Evolutionary conservation across 352 stramenopile genomes (phyloP).

Genomic region (Globisporangium polare): DNA sequence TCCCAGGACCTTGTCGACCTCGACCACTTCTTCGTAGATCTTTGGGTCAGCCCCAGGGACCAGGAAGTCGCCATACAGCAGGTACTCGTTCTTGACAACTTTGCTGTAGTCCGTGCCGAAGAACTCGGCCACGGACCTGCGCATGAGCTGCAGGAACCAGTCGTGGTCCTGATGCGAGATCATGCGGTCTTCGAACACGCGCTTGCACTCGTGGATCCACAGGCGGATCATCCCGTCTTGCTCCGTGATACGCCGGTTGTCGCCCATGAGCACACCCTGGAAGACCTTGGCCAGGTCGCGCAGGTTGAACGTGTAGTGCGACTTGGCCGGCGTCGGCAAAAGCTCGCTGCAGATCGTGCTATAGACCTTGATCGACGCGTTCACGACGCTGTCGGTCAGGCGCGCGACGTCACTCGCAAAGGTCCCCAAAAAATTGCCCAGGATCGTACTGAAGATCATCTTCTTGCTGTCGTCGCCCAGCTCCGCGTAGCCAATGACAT

Average conservation of each 20-base stretch:
- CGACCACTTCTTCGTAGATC: constrained; percentile 86
- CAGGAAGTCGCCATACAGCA: constrained; percentile 81
- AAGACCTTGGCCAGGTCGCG: constrained; percentile 94
- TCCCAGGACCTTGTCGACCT: constrained; percentile 80
- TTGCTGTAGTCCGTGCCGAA: constrained; percentile 84
- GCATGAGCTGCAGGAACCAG: constrained; percentile 86
- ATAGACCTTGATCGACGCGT: constrained; percentile 88
- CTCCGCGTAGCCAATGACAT: constrained; percentile 91
- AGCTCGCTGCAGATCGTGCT: constrained; percentile 88
- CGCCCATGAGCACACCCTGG: constrained; percentile 88
- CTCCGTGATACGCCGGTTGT: constrained; percentile 65
- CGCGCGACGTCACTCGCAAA: constrained; percentile 51
- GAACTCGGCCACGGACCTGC: constrained; percentile 56
- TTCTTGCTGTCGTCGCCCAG: constrained; percentile 87
- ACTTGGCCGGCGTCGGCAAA: constrained; percentile 92
- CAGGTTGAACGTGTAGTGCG: constrained; percentile 96
- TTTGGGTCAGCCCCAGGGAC: constrained; percentile 76
- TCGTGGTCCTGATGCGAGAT: constrained; percentile 88
- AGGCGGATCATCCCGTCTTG: constrained; percentile 74
- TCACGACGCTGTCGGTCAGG: constrained; percentile 68
- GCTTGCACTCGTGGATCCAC: constrained; percentile 92
- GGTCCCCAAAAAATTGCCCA: constrained; percentile 77
- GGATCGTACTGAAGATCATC: constrained; percentile 92
- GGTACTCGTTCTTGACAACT: constrained; percentile 66
- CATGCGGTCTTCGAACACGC: constrained; percentile 95